A percentile compares a stretch with the other conserved stretches of the same genome.
phyloP scores from a whole-genome alignment of 2,329 filamentous ascomycete genomes.

The Zymoseptoria passerinii region DNA sequence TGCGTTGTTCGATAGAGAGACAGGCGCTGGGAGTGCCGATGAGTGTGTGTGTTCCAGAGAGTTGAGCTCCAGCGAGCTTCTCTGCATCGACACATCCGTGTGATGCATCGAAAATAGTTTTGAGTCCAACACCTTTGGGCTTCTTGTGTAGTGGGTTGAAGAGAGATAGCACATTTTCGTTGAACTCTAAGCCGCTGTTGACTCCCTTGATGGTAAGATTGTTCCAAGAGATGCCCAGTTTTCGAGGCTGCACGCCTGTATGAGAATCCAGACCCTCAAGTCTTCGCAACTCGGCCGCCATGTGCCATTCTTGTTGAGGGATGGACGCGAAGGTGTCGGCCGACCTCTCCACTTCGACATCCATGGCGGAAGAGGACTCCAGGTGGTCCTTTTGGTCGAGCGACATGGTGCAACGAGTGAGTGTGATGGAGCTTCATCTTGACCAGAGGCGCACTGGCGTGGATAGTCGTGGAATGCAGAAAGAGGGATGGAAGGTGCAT shows the following conservation, averaged over 20 bases:
- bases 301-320: no score
- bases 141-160: constrained; percentile 4
- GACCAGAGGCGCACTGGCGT: no score
- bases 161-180: constrained; percentile 6
- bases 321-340: no score
- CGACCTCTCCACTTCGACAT: no score
- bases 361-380: no score
- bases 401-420: no score
- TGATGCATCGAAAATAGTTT: constrained; percentile 50
- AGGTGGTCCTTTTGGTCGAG: no score
- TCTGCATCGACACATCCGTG: constrained; percentile 59
- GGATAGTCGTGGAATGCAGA: no score
- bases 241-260: background rate
- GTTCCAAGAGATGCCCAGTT: constrained; percentile 4
- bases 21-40: constrained; percentile 54
- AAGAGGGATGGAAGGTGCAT: no score
- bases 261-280: no score
- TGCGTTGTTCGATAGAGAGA: constrained; percentile 46
- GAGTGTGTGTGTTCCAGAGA: constrained; percentile 58
- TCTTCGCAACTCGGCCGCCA: no score
- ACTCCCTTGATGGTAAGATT: constrained; percentile 3
- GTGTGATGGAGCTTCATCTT: no score
- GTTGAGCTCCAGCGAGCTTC: constrained; percentile 60
- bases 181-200: constrained; percentile 1
- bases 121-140: background rate